These are phyloP conservation scores for Rosa persica DNA, from an alignment of 306 rosid species.

Conservation along the genomic window DNA sequence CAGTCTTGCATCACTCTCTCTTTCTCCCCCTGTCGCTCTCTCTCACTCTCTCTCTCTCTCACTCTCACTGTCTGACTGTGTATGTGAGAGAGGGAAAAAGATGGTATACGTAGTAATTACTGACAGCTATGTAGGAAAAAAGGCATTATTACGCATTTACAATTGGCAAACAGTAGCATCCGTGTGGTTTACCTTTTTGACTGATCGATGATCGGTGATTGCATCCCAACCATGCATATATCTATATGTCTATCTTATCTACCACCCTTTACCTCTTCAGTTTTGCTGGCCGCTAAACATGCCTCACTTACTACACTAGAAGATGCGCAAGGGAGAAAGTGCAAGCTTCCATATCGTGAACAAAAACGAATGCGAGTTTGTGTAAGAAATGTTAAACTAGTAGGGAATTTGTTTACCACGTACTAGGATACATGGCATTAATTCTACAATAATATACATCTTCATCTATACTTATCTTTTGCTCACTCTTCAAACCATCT, in stretches of 20 bases:
- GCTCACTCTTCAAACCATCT: no score
- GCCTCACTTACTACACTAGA: background rate
- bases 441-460: no score
- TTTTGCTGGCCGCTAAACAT: background rate
- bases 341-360: background rate
- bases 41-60: background rate
- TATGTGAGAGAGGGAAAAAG: background rate
- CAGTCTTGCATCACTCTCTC: constrained; percentile 37
- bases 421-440: no score
- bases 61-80: background rate
- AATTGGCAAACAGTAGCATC: constrained; percentile 8
- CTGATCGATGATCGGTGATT: background rate
- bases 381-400: background rate
- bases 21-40: background rate
- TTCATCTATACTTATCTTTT: no score
- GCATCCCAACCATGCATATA: background rate
- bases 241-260: background rate
- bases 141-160: background rate
- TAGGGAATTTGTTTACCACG: no score
- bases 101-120: background rate
- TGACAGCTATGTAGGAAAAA: constrained; percentile 4
- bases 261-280: background rate
- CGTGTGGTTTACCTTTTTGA: constrained; percentile 7
- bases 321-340: background rate
- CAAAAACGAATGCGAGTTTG: background rate